phyloP scores from a whole-genome alignment of 2,329 filamentous ascomycete genomes.

The Cryphonectria carpinicola region DNA sequence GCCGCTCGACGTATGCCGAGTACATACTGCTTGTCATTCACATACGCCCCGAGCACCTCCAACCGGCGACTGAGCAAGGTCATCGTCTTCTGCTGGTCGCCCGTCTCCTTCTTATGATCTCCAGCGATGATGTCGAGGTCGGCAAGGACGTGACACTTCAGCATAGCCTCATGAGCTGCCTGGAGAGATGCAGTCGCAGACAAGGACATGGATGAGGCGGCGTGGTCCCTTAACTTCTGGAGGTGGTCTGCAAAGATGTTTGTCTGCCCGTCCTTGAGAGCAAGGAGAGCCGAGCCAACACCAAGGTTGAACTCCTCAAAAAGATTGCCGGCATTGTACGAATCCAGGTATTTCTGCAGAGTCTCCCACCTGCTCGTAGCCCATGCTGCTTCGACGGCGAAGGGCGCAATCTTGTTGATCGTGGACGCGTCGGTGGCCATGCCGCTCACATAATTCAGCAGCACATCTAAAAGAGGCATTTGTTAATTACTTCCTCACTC shows the following conservation, averaged over 20 bases:
- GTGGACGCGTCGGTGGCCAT: slow-evolving; percentile 61
- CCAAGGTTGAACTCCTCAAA: slow-evolving; percentile 80
- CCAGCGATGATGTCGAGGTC: slow-evolving; percentile 80
- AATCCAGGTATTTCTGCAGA: slow-evolving; percentile 67
- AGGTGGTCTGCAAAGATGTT: slow-evolving; percentile 62
- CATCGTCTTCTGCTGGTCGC: slow-evolving; percentile 48
- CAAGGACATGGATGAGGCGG: slow-evolving; percentile 74
- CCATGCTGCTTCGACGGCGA: slow-evolving; percentile 91
- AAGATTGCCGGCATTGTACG: slow-evolving; percentile 53
- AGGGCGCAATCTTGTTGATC: slow-evolving; percentile 71
- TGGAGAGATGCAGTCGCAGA: slow-evolving; percentile 81
- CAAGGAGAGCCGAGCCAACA: slow-evolving; percentile 70
- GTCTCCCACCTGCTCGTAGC: slow-evolving; percentile 81
- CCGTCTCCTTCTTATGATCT: slow-evolving; percentile 45
- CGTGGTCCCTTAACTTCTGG: slow-evolving; percentile 66
- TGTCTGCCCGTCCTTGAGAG: slow-evolving; percentile 56
- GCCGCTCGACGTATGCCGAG: slow-evolving; percentile 83
- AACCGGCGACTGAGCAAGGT: slow-evolving; percentile 73
- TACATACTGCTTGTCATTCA: slow-evolving; percentile 91
- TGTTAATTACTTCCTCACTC: slow-evolving; percentile 3
- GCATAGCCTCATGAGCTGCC: slow-evolving; percentile 80
- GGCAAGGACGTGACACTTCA: slow-evolving; percentile 84
- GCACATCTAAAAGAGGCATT: slow-evolving; percentile 62
- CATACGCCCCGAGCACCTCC: slow-evolving; percentile 86
- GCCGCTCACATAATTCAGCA: slow-evolving; percentile 84